phyloP scores from a whole-genome alignment of 768 basidiomycete genomes.

The Daedaleopsis nitida region DNA sequence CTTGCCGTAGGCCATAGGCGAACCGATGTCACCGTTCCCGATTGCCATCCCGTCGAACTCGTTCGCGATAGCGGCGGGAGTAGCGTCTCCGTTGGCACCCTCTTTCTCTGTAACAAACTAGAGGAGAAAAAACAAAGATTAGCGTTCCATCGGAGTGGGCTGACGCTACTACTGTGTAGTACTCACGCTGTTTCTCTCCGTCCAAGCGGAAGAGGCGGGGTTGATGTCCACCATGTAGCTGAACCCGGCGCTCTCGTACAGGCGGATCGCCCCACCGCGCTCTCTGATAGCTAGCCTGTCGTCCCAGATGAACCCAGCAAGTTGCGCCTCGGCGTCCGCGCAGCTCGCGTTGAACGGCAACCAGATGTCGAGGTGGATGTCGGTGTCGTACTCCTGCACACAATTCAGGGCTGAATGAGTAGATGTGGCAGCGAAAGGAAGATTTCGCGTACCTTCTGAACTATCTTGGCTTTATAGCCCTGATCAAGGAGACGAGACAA shows the following conservation, averaged over 20 bases:
- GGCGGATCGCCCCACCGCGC: constrained; percentile 1
- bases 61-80: not conserved
- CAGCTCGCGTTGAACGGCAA: constrained; percentile 5
- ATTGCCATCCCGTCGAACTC: not conserved
- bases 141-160: not conserved
- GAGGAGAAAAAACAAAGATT: not conserved
- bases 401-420: not conserved
- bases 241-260: not conserved
- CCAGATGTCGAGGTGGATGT: not conserved
- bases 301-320: not conserved
- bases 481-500: not conserved
- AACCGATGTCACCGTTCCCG: not conserved
- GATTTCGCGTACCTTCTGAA: not conserved
- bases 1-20: not conserved
- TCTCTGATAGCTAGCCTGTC: constrained; percentile 1
- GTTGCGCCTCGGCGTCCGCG: constrained; percentile 6
- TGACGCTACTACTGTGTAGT: not conserved
- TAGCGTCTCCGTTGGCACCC: not conserved
- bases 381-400: constrained; percentile 1
- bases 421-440: not conserved
- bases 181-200: not conserved
- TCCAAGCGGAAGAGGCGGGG: constrained; percentile 8
- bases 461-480: constrained; percentile 3
- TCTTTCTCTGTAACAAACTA: not conserved
- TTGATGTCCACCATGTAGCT: constrained; percentile 9